phyloP scores from a whole-genome alignment of 169 alveolate genomes.

The Plasmodium gallinaceum region DNA sequence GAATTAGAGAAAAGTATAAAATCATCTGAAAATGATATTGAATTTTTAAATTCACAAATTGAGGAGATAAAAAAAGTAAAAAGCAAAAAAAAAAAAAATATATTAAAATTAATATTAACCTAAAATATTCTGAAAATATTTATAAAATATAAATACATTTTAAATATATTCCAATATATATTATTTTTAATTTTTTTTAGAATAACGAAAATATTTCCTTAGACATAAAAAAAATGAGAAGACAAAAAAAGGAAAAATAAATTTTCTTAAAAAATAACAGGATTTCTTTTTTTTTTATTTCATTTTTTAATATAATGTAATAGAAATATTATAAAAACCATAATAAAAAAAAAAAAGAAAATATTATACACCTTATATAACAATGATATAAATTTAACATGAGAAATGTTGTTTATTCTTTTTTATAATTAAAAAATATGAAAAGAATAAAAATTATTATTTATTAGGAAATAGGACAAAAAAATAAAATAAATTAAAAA shows the following conservation, averaged over 20 bases:
- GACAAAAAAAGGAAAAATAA: conserved; percentile 54
- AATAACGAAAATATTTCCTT: conserved; percentile 49
- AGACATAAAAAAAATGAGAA: conserved; percentile 72
- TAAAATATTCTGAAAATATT: neutral
- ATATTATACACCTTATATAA: too few relatives aligned
- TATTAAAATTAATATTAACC: neutral
- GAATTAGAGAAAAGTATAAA: conserved; percentile 32
- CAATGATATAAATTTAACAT: too few relatives aligned
- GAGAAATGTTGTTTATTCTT: too few relatives aligned
- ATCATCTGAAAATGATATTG: conserved; percentile 69
- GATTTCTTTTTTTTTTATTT: neutral
- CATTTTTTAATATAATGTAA: too few relatives aligned
- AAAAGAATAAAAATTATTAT: too few relatives aligned
- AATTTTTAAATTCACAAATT: conserved; percentile 69
- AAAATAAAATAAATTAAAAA: too few relatives aligned
- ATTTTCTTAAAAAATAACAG: neutral
- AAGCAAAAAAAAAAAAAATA: neutral
- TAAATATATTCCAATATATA: neutral
- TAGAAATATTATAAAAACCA: too few relatives aligned
- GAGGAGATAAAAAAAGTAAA: conserved; percentile 14
- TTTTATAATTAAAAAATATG: too few relatives aligned
- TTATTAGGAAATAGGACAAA: too few relatives aligned
- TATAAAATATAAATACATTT: neutral
- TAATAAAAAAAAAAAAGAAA: too few relatives aligned
- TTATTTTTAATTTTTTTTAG: conserved; percentile 5